Evolutionary conservation across 1,284 basidiomycete species (phyloP).

Genomic region (Leucoagaricus sp.): DNA sequence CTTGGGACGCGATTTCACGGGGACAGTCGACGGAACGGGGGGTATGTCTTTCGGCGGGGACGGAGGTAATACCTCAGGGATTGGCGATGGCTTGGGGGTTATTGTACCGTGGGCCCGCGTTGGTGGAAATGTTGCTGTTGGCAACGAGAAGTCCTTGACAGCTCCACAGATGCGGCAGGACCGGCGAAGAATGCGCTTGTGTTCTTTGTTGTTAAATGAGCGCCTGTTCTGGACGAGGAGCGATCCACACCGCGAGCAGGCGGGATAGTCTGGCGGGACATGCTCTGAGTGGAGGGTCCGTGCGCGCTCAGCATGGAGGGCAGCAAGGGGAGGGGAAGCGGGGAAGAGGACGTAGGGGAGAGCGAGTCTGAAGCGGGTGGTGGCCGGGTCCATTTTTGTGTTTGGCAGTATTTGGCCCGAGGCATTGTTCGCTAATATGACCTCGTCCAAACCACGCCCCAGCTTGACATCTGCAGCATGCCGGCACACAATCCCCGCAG

Average conservation of each 20-base stretch:
- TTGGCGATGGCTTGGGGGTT: background rate
- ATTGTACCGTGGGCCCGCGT: slow-evolving; percentile 9
- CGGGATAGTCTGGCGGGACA: background rate
- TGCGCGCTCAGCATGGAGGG: slow-evolving; percentile 53
- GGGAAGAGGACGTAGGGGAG: slow-evolving; percentile 49
- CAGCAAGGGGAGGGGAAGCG: slow-evolving; percentile 56
- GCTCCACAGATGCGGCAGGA: slow-evolving; percentile 26
- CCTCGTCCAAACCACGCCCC: slow-evolving; percentile 29
- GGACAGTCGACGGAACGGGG: background rate
- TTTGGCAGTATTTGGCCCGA: slow-evolving; percentile 1
- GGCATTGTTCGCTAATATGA: background rate
- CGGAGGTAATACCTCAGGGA: background rate
- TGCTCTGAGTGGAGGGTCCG: slow-evolving; percentile 16
- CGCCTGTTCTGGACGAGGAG: slow-evolving; percentile 29
- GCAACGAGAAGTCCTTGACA: slow-evolving; percentile 13
- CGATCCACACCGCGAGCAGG: slow-evolving; percentile 32
- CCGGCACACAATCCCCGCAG: slow-evolving; percentile 31
- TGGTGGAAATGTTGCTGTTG: slow-evolving; percentile 19
- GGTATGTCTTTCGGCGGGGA: background rate
- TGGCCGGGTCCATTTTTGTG: slow-evolving; percentile 32
- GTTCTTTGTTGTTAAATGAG: slow-evolving; percentile 10
- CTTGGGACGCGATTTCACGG: slow-evolving; percentile 20
- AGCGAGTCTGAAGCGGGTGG: slow-evolving; percentile 48
- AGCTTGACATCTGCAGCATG: slow-evolving; percentile 11
- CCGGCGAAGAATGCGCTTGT: slow-evolving; percentile 20